These are phyloP conservation scores for Aspergillus pseudoviridinutans DNA, from an alignment of 2,329 filamentous ascomycete genomes.

Conservation along the genomic window DNA sequence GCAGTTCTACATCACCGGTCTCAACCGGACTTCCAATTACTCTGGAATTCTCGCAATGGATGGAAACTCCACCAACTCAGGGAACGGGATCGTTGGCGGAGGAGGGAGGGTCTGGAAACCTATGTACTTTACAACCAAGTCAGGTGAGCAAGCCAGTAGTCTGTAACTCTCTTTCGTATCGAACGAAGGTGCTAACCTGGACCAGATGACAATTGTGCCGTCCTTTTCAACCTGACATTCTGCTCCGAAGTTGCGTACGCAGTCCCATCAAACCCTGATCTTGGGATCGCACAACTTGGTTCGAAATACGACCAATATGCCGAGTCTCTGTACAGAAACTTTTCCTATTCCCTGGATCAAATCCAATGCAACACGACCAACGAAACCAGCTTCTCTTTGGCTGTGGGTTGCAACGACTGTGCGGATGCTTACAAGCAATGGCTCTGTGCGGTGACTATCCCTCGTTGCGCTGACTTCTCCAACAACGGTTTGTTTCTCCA, in stretches of 20 bases:
- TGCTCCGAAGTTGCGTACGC: slow-evolving; percentile 87
- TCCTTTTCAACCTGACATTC: slow-evolving; percentile 83
- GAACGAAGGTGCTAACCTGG: not conserved
- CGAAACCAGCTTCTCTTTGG: slow-evolving; percentile 76
- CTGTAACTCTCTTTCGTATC: not conserved
- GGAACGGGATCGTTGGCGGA: slow-evolving; percentile 58
- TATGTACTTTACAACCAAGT: slow-evolving; percentile 73
- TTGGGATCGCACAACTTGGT: slow-evolving; percentile 53
- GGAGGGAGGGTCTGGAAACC: slow-evolving; percentile 71
- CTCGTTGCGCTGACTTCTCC: slow-evolving; percentile 82
- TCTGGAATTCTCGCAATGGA: slow-evolving; percentile 65
- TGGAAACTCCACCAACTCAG: slow-evolving; percentile 53
- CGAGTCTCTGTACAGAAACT: slow-evolving; percentile 65
- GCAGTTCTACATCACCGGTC: slow-evolving; percentile 76
- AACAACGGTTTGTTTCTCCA: slow-evolving; percentile 55
- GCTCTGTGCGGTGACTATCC: slow-evolving; percentile 91
- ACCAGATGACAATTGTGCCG: slow-evolving; percentile 72
- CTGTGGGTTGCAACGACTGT: slow-evolving; percentile 72
- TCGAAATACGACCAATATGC: slow-evolving; percentile 77
- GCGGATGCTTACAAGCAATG: slow-evolving; percentile 80
- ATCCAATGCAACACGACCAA: slow-evolving; percentile 75
- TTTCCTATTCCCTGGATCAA: slow-evolving; percentile 76
- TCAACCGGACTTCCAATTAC: slow-evolving; percentile 71
- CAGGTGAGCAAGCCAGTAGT: slow-evolving; percentile 51
- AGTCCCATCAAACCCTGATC: slow-evolving; percentile 75